Base-by-base conservation (phyloP, 2,329 filamentous ascomycete genomes). In the Phialophora chinensis region DNA sequence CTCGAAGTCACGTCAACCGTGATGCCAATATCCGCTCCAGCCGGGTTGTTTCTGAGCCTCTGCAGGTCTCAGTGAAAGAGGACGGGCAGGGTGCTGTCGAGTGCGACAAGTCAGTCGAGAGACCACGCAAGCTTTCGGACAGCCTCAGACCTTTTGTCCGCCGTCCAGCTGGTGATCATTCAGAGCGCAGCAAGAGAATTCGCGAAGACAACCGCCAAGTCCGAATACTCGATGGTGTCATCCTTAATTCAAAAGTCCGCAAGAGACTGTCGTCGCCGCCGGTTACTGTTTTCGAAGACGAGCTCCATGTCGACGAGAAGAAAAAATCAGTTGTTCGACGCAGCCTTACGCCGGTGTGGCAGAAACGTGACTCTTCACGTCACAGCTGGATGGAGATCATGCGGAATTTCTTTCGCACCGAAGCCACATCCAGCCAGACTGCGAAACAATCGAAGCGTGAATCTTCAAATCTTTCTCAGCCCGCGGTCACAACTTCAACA, bases 181-280 rank as follows among this genome's bases (percentile, higher is more conserved):
- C 59, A 4, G 63, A 66, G n/a, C 56, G 60, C 31, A 69, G 52
- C 35, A 68, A 63, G 57, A 60, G 50, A 20, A 56, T 35, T 49
- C 63, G 69, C 31, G 66, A 68, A 31, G 62, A 61, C 50, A 67
- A 72, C 49, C 63, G 69, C 23, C 65, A 71, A 62, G 69, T 66
- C n/a, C 63, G 66, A 44, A 31, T 71, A 38, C 66, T 72, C 44
- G 67, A 72, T 63, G 71, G 71, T 23, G 44, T 58, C 5, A 66
- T 72, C 3, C 67, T 68, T 38, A 52, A 64, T 42, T 61, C 56
- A 56, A 27, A 54, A 55, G 47, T 20, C 23, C 57, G 61, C 58
- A 70, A 67, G 60, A 60, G 63, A 64, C 35, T 58, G 11, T 67
- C 61, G 14, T 69, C 61, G 29, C 53, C 53, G 5, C 53, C 53